These are phyloP conservation scores for Paraphoma sp. DNA, from an alignment of 2,329 filamentous ascomycete species.

Conservation along the genomic window DNA sequence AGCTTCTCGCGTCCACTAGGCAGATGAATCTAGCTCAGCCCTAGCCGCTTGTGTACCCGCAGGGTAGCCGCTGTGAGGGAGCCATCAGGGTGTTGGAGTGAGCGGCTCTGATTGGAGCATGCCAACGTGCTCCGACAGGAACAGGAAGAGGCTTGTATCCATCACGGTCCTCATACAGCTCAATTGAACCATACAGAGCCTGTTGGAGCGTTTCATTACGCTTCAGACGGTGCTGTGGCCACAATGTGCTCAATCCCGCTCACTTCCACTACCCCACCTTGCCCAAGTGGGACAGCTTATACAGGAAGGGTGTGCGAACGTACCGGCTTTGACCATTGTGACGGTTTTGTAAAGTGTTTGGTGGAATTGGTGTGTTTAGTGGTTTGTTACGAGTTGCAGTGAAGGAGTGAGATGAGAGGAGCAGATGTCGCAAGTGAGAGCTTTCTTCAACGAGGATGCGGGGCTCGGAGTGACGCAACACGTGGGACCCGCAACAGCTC, in stretches of 20 bases:
- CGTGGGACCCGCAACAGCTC: conserved; percentile 19
- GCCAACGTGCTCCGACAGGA: conserved; percentile 4
- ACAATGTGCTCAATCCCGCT: conserved; percentile 67
- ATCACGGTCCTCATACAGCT: conserved; percentile 33
- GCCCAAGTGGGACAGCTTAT: conserved; percentile 27
- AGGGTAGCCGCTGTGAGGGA: conserved; percentile 2
- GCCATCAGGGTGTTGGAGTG: conserved; percentile 38
- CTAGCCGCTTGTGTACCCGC: neutral
- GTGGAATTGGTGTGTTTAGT: conserved; percentile 21
- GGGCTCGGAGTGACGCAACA: conserved; percentile 44
- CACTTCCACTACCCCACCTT: conserved; percentile 49
- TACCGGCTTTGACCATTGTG: conserved; percentile 99
- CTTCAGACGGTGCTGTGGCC: conserved; percentile 16
- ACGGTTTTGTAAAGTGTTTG: conserved; percentile 52
- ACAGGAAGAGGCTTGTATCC: conserved; percentile 13
- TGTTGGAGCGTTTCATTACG: conserved; percentile 7
- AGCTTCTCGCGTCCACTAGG: neutral
- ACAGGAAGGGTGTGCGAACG: conserved; percentile 49
- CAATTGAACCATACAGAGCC: conserved; percentile 25
- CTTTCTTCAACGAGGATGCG: conserved; percentile 35
- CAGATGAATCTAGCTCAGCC: neutral
- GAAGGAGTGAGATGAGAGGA: conserved; percentile 9
- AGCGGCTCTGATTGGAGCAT: conserved; percentile 33
- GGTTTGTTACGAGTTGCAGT: neutral
- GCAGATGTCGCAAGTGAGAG: conserved; percentile 8